These are phyloP conservation scores for Penicillium thymicola DNA, from an alignment of 2,329 filamentous ascomycete species.

Conservation along the genomic window DNA sequence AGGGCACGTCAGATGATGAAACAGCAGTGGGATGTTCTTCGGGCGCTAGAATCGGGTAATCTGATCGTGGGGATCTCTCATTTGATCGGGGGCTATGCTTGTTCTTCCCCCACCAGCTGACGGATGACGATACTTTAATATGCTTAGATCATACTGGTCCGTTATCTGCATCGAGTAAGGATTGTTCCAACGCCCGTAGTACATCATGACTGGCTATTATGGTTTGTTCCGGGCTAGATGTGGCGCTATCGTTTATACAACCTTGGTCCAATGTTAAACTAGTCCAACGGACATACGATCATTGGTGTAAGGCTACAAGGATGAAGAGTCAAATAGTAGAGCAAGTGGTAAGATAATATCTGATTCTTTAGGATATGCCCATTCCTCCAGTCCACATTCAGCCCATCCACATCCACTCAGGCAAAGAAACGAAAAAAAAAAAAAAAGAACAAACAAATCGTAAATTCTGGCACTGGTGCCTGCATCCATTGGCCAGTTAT, in stretches of 20 bases:
- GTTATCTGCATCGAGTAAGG: background rate
- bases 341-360: background rate
- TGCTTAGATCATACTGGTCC: background rate
- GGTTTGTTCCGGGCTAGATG: background rate
- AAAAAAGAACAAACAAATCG: slow-evolving; percentile 3
- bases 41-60: background rate
- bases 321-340: background rate
- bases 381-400: background rate
- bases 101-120: background rate
- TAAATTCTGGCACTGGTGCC: slow-evolving; percentile 12
- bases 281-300: background rate
- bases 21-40: background rate
- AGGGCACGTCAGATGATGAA: background rate
- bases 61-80: background rate
- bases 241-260: background rate
- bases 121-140: background rate
- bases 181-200: background rate
- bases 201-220: background rate
- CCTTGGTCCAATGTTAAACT: background rate
- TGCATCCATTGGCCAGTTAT: slow-evolving; percentile 21
- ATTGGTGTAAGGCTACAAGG: background rate
- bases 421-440: background rate
- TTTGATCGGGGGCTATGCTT: slow-evolving; percentile 3
- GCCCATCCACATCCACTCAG: background rate
- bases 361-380: background rate